Evolutionary conservation across 768 basidiomycete species (phyloP).

Genomic region (Dioszegia hungarica): DNA sequence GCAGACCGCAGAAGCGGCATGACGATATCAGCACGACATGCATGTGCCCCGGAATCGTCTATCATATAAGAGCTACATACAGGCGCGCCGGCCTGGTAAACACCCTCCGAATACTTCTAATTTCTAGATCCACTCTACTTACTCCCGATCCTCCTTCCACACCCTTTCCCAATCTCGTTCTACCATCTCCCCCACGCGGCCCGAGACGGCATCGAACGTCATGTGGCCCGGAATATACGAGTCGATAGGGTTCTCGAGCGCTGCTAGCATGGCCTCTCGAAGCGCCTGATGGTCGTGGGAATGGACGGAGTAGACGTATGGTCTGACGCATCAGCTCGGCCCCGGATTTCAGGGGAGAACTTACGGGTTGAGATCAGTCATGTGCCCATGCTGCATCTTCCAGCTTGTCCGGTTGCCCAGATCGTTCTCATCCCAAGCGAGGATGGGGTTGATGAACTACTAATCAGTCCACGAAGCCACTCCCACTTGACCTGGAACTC

Average conservation of each 20-base stretch:
- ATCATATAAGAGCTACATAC: too few relatives aligned
- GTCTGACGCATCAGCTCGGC: conserved; percentile 15
- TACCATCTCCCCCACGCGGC: conserved; percentile 22
- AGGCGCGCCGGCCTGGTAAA: too few relatives aligned
- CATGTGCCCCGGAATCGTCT: too few relatives aligned
- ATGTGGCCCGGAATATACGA: conserved; percentile 36
- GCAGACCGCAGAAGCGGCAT: not conserved
- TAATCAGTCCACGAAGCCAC: not conserved
- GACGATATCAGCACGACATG: not conserved
- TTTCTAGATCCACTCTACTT: too few relatives aligned
- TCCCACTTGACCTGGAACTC: conserved; percentile 4
- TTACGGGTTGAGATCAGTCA: conserved; percentile 41
- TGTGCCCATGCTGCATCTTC: conserved; percentile 40
- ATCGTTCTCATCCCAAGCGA: conserved; percentile 33
- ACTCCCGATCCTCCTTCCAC: too few relatives aligned
- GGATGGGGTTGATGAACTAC: conserved; percentile 42
- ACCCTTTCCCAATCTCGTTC: conserved; percentile 32
- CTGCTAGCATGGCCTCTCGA: conserved; percentile 16
- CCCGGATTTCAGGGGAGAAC: conserved; percentile 1
- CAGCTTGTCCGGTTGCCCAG: conserved; percentile 32
- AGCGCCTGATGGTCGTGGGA: conserved; percentile 29
- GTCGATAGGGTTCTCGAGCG: conserved; percentile 26
- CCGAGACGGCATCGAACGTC: conserved; percentile 24
- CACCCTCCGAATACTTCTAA: too few relatives aligned
- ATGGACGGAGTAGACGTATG: conserved; percentile 38